Evolutionary conservation across 1,284 basidiomycete genomes (phyloP), one percentile per base, ranked within the genome.

Genomic region (Leccinum insigne): DNA sequence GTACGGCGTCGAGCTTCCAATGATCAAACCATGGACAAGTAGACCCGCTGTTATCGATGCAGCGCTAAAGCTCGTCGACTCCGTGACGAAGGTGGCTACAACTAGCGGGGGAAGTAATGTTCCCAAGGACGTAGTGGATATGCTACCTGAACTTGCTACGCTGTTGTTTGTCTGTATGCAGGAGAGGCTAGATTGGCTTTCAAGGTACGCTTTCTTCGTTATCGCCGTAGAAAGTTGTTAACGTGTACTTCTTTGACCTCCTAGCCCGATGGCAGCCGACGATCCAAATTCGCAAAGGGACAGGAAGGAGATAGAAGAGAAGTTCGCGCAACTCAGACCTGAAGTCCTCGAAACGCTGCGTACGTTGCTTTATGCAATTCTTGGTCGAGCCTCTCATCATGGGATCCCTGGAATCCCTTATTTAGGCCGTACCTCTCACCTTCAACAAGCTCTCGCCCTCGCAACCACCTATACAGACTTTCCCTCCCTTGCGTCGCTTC

Each of bases 401-500:
- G 29, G 10, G 18, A 35, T 16, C 13, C n/a, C 14, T 18, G 29
- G 10, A 14, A 35, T 16, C 13, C n/a, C 14, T 18, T 54, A 13
- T 62, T 89, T n/a, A 83, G 82, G 62, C 9, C 58, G 69, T 3
- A 87, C 88, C 64, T 90, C 90, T 4, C 84, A 90, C 68, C 83
- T 85, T 8, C 82, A 86, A 42, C 80, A 88, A 60, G 95, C 95
- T 0, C 96, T 95, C 76, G 77, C 81, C 7, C 85, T 98, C 2
- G 95, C 95, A 2, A 94, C 97, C 72, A 83, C 91, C 69, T 95
- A 96, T 75, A 83, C 83, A 26, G 95, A 98, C 76, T 98, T 93
- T 80, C 81, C 85, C 13, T 93, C 88, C 44, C 84, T 98, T 9
- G 94, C 92, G 21, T 86, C 90, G 54, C 83, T 98, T 5, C 95